Base-by-base conservation (phyloP, 2,329 filamentous ascomycete species). In the Endoconidiophora laricicola region DNA sequence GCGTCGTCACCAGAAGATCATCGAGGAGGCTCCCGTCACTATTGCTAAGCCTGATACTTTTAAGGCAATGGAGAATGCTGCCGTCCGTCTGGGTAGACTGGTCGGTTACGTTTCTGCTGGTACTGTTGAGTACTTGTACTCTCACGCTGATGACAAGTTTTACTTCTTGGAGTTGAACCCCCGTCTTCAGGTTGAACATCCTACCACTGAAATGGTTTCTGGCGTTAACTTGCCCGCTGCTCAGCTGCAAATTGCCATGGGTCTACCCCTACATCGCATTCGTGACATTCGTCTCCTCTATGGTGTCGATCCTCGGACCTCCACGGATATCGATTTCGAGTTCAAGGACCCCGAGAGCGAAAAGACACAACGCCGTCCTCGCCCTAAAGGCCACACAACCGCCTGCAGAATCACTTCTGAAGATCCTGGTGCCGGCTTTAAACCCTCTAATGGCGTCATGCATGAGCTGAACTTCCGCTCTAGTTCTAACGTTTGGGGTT, bases 161-260 rank as follows among this genome's bases (percentile, higher is more conserved):
- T 98, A 96, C 76, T 98, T 98, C 73, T 73, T 98, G 57, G 91
- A 98, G 70, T 71, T 98, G 62, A 98, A 98, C 72, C 91, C 91
- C 46, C 86, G 91, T 86, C 83, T 98, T 50, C 91, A 98, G 71
- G 91, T 98, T 68, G 91, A 98, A 77, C 91, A 98, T 70, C 91
- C 91, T 43, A 98, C 90, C 48, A 98, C 91, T 24, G 91, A 98
- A 66, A 98, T 98, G 91, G 91, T 98, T 57, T 93, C 83, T 60
- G 91, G 93, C 63, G 91, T 98, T 63, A 94, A 96, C 68, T 68
- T 98, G 63, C 91, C 91, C 46, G 91, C 93, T 55, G 91, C 91
- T 49, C 91, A 98, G 71, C 83, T 98, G 48, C 91, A 98, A 72
- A 83, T 98, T 69, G 91, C 91, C 61, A 98, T 98, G 91, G 91